Conservation (phyloP, 768 basidiomycete species). For the Tulasnella calospora region DNA sequence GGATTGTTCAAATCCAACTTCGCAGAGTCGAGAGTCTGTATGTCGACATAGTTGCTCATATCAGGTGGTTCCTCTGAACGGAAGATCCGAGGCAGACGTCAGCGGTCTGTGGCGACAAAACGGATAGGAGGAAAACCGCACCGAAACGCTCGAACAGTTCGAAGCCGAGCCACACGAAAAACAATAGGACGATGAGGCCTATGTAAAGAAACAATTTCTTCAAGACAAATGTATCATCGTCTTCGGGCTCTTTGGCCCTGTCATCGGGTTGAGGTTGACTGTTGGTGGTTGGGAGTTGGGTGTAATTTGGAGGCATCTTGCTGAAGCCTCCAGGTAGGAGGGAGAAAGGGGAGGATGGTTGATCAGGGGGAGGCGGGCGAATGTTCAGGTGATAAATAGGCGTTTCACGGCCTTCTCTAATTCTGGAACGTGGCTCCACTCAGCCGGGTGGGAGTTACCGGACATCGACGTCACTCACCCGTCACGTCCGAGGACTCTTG, state of each 20-base stretch:
- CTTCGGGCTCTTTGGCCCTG: neutral
- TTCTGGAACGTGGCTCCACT: neutral
- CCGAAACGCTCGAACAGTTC: slow-evolving; percentile 4
- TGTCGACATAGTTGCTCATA: slow-evolving; percentile 35
- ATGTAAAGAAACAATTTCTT: slow-evolving; percentile 6
- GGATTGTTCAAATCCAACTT: slow-evolving; percentile 31
- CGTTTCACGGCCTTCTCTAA: neutral
- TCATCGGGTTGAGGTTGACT: neutral
- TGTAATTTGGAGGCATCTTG: neutral
- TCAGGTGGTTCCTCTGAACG: slow-evolving; percentile 30
- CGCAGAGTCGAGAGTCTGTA: slow-evolving; percentile 33
- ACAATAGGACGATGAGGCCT: neutral
- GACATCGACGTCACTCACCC: neutral
- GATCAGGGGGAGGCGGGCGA: too few species aligned
- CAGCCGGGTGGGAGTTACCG: neutral
- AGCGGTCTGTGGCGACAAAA: neutral
- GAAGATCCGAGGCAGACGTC: too few species aligned
- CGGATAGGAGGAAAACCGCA: neutral
- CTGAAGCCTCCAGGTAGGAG: too few species aligned
- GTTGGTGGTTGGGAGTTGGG: neutral
- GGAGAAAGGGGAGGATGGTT: too few species aligned
- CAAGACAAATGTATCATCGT: neutral
- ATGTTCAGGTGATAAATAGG: neutral
- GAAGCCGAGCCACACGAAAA: slow-evolving; percentile 10
- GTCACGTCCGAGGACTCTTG: neutral